Conservation (phyloP, 106 monocot genomes). For the Dioscorea zingiberensis region DNA sequence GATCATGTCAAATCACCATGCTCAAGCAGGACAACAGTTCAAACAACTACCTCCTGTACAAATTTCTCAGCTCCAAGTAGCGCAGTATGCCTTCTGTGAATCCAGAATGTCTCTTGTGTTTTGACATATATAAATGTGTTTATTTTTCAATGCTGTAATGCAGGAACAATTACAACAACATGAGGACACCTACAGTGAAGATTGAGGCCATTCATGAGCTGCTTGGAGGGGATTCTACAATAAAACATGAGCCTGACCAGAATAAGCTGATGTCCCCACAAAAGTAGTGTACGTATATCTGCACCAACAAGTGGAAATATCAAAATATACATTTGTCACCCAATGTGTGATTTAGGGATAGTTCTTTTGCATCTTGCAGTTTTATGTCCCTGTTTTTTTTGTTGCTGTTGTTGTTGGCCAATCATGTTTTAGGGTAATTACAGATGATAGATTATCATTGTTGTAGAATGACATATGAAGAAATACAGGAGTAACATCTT, state of each 20-base stretch:
- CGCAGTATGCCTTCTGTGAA: constrained; percentile 29
- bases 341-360: too few relatives aligned
- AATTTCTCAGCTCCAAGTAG: constrained; percentile 53
- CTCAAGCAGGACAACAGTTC: constrained; percentile 53
- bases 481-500: too few relatives aligned
- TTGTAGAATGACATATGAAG: too few relatives aligned
- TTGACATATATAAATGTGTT: not conserved
- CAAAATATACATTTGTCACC: too few relatives aligned
- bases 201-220: constrained; percentile 80
- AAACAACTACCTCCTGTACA: constrained; percentile 54
- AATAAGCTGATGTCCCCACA: constrained; percentile 54
- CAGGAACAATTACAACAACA: constrained; percentile 51
- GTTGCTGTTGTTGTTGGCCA: too few relatives aligned
- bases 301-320: too few relatives aligned
- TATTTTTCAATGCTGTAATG: constrained; percentile 1
- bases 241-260: constrained; percentile 64
- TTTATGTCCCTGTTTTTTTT: too few relatives aligned
- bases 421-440: too few relatives aligned
- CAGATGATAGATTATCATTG: too few relatives aligned
- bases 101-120: too few relatives aligned
- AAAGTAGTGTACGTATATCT: constrained; percentile 10
- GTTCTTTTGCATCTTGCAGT: too few relatives aligned
- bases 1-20: constrained; percentile 30
- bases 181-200: constrained; percentile 69
- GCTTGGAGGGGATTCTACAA: constrained; percentile 53